Base-by-base conservation (phyloP, 192 early-diverging fungal genomes). In the Irineochytrium annulatum region DNA sequence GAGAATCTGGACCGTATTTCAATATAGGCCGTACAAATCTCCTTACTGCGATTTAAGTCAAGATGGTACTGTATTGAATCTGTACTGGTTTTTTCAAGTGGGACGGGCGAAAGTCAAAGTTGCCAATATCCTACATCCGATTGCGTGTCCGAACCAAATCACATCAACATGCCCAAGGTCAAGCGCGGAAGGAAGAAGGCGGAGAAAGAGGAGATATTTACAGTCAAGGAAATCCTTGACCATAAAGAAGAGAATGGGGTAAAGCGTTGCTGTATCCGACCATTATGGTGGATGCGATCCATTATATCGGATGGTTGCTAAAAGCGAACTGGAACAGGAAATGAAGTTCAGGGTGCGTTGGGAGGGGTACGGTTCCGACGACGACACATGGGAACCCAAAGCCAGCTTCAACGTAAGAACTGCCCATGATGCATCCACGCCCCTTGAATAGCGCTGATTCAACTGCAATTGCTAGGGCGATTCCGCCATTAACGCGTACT, bases 331-430 rank as follows among this genome's bases (percentile, higher is more conserved):
- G 11, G n/a, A 41, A 41, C n/a, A n/a, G 37, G n/a, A 41, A n/a
- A 13, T n/a, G 8, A n/a, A 41, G 37, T 41, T 13, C 37, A 8
- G 8, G 11, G 46, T 49, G 11, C 8, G 46, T 22, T 49, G 46
- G 46, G 5, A 17, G 11, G 46, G 46, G 6, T 49, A 49, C 46
- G 22, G 5, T 17, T 8, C 46, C 5, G 24, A 49, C 13, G 11
- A 20, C 46, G 46, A 49, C 24, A 49, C 46, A 24, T 49, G 46
- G 46, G 46, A 49, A 24, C 46, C 46, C 22, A 8, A 22, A 6
- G 46, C 13, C 17, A 17, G 11, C 46, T 49, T 49, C 46, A 49
- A 20, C 26, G 46, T 49, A 49, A 8, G 46, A n/a, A n/a, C n/a
- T n/a, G n/a, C n/a, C n/a, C 24, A 5, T 49, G 37, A 41, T 41